Conservation (phyloP, 495 filamentous ascomycete species). For the Xylaria intraflava region DNA sequence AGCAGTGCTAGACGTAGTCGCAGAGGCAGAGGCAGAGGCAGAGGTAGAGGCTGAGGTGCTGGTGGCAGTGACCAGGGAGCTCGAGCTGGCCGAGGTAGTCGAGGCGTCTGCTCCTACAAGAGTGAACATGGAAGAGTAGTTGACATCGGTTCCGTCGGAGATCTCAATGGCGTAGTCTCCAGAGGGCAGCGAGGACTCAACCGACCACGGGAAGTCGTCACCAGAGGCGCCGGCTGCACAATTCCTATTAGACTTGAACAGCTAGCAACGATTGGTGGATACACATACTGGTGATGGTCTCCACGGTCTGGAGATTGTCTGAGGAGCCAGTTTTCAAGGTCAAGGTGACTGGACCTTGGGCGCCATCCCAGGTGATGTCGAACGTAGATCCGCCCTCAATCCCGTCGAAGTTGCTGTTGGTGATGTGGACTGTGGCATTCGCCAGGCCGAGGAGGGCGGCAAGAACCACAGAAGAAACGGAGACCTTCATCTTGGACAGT, state of each 20-base stretch:
- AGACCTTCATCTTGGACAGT: constrained; percentile 41
- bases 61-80: constrained; percentile 10
- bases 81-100: constrained; percentile 12
- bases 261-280: not conserved
- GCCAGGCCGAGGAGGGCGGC: constrained; percentile 34
- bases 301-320: constrained; percentile 29
- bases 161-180: constrained; percentile 43
- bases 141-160: constrained; percentile 26
- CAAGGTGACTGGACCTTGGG: constrained; percentile 33
- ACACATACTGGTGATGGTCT: constrained; percentile 29
- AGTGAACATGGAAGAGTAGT: constrained; percentile 38
- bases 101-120: constrained; percentile 23
- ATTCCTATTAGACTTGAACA: constrained; percentile 11
- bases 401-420: constrained; percentile 34
- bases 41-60: constrained; percentile 18
- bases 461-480: constrained; percentile 25
- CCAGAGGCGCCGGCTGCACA: constrained; percentile 24
- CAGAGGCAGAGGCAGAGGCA: constrained; percentile 11
- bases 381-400: constrained; percentile 34
- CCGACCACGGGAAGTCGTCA: constrained; percentile 29
- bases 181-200: constrained; percentile 26
- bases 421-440: constrained; percentile 31
- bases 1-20: constrained; percentile 19
- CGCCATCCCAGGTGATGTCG: constrained; percentile 36
- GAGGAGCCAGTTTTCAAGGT: constrained; percentile 30